phyloP scores from a whole-genome alignment of 345 rosid genomes.

The Eucalyptus viminalis region DNA sequence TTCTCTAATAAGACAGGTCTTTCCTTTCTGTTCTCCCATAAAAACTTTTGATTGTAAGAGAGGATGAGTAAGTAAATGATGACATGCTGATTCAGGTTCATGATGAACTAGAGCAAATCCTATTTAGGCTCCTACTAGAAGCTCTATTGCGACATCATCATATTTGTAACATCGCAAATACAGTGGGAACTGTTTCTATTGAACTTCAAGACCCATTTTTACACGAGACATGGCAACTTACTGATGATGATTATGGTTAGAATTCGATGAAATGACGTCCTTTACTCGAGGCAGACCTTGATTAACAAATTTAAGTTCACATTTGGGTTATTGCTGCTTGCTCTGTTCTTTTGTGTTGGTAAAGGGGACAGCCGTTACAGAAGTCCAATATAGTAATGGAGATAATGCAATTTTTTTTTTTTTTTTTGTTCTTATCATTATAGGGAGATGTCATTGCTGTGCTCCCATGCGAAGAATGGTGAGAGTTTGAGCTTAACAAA shows the following conservation, averaged over 20 bases:
- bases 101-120: background rate
- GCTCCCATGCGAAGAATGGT: constrained; percentile 93
- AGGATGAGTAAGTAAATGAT: too few species aligned
- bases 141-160: background rate
- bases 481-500: constrained; percentile 85
- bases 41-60: too few species aligned
- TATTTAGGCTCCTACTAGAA: background rate
- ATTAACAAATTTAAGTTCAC: too few species aligned
- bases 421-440: background rate
- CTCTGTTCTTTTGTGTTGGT: too few species aligned
- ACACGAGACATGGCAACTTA: too few species aligned
- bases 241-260: background rate
- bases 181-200: background rate
- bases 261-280: background rate
- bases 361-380: background rate
- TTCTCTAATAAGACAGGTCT: too few species aligned
- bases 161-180: background rate
- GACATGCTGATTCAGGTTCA: background rate
- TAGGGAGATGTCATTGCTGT: constrained; percentile 75
- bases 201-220: background rate
- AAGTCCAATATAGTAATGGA: background rate
- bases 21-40: too few species aligned
- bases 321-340: background rate
- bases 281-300: background rate
- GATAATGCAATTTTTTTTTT: background rate